Evolutionary conservation across 768 basidiomycete genomes (phyloP).

Genomic region (Chalciporus chontae): DNA sequence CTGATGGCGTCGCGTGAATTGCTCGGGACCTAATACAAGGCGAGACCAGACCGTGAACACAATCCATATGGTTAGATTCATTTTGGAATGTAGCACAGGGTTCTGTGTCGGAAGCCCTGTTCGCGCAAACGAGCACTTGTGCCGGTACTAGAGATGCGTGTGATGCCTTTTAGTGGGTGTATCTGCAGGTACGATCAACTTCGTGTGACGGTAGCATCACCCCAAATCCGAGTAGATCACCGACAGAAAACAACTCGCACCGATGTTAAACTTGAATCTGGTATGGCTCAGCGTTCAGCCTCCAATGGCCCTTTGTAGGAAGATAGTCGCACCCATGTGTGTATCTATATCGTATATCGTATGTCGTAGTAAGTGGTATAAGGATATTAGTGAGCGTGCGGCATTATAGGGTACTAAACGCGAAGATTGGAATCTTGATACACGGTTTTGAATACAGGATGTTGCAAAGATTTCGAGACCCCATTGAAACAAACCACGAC

Average conservation of each 20-base stretch:
- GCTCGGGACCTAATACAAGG: too few species aligned
- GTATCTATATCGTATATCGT: not conserved
- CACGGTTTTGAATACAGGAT: not conserved
- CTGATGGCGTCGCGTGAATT: too few species aligned
- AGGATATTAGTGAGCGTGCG: not conserved
- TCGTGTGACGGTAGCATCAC: too few species aligned
- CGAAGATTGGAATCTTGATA: not conserved
- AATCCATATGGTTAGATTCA: too few species aligned
- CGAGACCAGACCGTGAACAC: too few species aligned
- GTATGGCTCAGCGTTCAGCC: too few species aligned
- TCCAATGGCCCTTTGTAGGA: not conserved
- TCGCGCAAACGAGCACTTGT: too few species aligned
- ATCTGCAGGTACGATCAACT: too few species aligned
- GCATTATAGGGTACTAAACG: not conserved
- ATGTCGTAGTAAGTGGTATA: not conserved
- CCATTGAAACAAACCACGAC: not conserved
- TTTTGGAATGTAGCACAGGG: too few species aligned
- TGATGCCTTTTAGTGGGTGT: too few species aligned
- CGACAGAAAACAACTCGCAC: not conserved
- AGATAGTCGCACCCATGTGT: not conserved
- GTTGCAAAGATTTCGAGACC: not conserved
- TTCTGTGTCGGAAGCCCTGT: too few species aligned
- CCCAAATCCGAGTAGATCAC: not conserved
- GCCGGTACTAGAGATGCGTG: too few species aligned
- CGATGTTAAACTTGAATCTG: not conserved